A percentile compares a stretch with the other conserved stretches of the same genome.
These are phyloP conservation scores for Nothophaeocryptopus gaeumannii DNA, from an alignment of 2,329 filamentous ascomycete genomes.

Conservation along the genomic window DNA sequence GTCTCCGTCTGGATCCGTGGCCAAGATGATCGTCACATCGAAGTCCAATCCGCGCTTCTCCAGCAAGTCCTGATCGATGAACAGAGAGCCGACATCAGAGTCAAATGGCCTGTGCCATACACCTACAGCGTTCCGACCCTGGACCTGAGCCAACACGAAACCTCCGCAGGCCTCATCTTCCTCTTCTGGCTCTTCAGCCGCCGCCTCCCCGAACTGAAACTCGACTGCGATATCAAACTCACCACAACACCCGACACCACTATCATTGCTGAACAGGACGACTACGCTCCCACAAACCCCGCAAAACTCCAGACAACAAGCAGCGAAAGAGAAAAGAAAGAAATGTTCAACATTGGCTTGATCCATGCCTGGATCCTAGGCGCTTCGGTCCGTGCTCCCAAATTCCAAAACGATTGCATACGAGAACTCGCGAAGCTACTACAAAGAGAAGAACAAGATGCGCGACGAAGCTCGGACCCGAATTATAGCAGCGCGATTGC, in stretches of 20 bases:
- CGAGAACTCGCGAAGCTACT: too few relatives aligned
- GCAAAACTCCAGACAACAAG: background rate
- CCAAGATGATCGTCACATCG: conserved; percentile 2
- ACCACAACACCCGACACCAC: background rate
- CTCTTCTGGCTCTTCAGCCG: conserved; percentile 10
- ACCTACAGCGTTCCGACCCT: background rate
- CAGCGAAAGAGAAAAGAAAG: background rate
- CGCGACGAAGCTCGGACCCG: too few relatives aligned
- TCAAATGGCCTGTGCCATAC: background rate
- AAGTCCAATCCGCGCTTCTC: conserved; percentile 6
- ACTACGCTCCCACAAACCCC: background rate
- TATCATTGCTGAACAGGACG: too few relatives aligned
- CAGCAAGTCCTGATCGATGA: background rate
- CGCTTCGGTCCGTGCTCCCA: background rate
- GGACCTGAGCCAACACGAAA: conserved; percentile 6
- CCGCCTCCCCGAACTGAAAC: background rate
- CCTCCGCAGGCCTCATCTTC: conserved; percentile 2
- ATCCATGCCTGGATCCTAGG: conserved; percentile 5
- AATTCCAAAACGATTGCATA: conserved; percentile 2
- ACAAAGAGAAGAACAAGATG: too few relatives aligned
- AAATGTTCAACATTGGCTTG: background rate
- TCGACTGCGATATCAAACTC: background rate
- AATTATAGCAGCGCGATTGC: too few relatives aligned
- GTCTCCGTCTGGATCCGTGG: conserved; percentile 3
- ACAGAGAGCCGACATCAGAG: too few relatives aligned